These are phyloP conservation scores for Neurospora sp. DNA, from an alignment of 495 filamentous ascomycete species.

Conservation along the genomic window DNA sequence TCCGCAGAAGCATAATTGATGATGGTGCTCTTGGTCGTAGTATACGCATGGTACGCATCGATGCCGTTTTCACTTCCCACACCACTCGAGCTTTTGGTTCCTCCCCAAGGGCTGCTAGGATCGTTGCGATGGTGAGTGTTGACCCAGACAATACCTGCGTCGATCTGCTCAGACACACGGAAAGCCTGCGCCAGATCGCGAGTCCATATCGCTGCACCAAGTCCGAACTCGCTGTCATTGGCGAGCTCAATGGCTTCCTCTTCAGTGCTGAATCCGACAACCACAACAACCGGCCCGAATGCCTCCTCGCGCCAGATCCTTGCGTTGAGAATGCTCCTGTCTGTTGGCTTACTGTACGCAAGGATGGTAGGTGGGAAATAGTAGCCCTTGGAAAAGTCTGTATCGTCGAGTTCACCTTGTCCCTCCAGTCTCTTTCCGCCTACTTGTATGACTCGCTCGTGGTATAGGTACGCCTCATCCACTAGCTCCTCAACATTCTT, in stretches of 20 bases:
- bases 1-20: conserved; percentile 43
- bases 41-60: conserved; percentile 49
- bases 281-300: conserved; percentile 42
- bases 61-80: conserved; percentile 49
- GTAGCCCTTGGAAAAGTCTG: conserved; percentile 39
- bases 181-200: conserved; percentile 48
- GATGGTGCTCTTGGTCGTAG: conserved; percentile 47
- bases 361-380: conserved; percentile 51
- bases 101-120: conserved; percentile 51
- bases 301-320: conserved; percentile 36
- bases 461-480: conserved; percentile 14
- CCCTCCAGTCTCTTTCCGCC: conserved; percentile 26
- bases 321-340: conserved; percentile 10
- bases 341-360: conserved; percentile 13
- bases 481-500: conserved; percentile 29
- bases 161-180: conserved; percentile 44
- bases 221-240: conserved; percentile 41
- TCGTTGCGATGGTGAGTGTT: conserved; percentile 54
- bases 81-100: conserved; percentile 41
- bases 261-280: conserved; percentile 38
- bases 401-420: conserved; percentile 20
- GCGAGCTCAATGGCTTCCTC: conserved; percentile 35
- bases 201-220: conserved; percentile 49
- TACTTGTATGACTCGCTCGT: conserved; percentile 21
- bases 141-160: conserved; percentile 52